Percentiles rank a stretch among this genome's conserved stretches.
phyloP scores from a whole-genome alignment of 2,329 filamentous ascomycete genomes.

The Fusarium napiforme region DNA sequence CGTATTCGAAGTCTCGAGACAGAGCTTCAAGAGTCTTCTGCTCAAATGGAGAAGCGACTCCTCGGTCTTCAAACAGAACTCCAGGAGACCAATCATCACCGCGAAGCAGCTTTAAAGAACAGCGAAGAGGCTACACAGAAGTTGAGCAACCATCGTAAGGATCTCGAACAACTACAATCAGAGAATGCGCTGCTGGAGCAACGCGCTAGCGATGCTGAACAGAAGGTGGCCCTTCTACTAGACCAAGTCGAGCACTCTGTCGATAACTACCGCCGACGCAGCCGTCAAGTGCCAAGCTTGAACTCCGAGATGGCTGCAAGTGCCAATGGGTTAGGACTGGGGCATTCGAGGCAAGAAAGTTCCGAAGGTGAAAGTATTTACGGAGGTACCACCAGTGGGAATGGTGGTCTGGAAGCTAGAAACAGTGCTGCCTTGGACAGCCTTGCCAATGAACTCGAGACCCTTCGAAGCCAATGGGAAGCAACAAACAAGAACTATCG shows the following conservation, averaged over 20 bases:
- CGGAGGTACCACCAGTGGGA: constrained; percentile 55
- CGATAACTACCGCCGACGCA: constrained; percentile 89
- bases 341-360: constrained; percentile 65
- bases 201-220: constrained; percentile 88
- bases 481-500: constrained; percentile 95
- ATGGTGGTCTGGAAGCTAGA: constrained; percentile 55
- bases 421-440: constrained; percentile 83
- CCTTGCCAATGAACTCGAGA: constrained; percentile 91
- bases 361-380: constrained; percentile 73
- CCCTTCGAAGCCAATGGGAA: constrained; percentile 91
- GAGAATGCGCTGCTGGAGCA: constrained; percentile 86
- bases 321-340: constrained; percentile 52
- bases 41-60: constrained; percentile 78
- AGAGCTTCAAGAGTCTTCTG: constrained; percentile 73
- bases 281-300: constrained; percentile 66
- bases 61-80: constrained; percentile 76
- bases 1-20: constrained; percentile 77
- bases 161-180: constrained; percentile 83
- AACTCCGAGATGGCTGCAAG: constrained; percentile 56
- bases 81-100: constrained; percentile 70
- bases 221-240: constrained; percentile 90
- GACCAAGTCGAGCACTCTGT: constrained; percentile 96
- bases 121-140: constrained; percentile 66
- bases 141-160: constrained; percentile 69
- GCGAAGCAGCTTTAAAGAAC: constrained; percentile 70